These are phyloP conservation scores for Lasiodiplodia sp. DNA, from an alignment of 2,329 filamentous ascomycete species.

Conservation along the genomic window DNA sequence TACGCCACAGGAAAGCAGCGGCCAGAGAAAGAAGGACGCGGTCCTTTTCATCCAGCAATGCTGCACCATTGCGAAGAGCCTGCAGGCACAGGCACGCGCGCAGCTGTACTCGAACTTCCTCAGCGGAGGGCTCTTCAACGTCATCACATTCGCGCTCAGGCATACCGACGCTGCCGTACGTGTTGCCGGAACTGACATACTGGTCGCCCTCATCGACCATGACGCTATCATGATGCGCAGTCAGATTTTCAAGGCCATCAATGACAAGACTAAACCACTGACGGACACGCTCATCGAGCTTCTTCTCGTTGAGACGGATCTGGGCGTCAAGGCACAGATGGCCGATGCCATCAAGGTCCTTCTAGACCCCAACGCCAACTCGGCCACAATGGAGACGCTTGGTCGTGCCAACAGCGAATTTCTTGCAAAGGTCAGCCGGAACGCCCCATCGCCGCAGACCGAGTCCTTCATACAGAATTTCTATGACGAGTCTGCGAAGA, in stretches of 20 bases:
- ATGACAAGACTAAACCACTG: conserved; percentile 82
- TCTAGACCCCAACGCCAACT: conserved; percentile 74
- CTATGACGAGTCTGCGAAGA: conserved; percentile 85
- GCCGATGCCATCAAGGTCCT: conserved; percentile 95
- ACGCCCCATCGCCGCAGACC: conserved; percentile 66
- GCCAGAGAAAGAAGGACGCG: conserved; percentile 85
- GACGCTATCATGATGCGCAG: conserved; percentile 93
- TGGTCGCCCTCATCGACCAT: conserved; percentile 94
- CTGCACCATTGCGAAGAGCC: conserved; percentile 90
- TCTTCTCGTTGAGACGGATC: conserved; percentile 86
- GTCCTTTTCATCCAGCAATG: conserved; percentile 98
- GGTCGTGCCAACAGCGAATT: conserved; percentile 72
- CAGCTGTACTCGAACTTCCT: conserved; percentile 91
- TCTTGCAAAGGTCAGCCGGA: conserved; percentile 64
- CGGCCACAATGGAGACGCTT: conserved; percentile 66
- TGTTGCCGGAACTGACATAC: conserved; percentile 90
- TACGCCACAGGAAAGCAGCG: conserved; percentile 66
- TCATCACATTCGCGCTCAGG: conserved; percentile 90
- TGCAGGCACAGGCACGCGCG: conserved; percentile 82
- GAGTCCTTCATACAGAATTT: conserved; percentile 87
- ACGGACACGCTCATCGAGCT: conserved; percentile 94
- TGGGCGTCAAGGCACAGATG: conserved; percentile 94
- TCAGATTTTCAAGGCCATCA: conserved; percentile 90
- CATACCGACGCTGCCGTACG: conserved; percentile 84
- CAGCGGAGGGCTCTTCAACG: conserved; percentile 81